Base-by-base conservation (phyloP, 257 asterid species). In the Capsicum rhomboideum region DNA sequence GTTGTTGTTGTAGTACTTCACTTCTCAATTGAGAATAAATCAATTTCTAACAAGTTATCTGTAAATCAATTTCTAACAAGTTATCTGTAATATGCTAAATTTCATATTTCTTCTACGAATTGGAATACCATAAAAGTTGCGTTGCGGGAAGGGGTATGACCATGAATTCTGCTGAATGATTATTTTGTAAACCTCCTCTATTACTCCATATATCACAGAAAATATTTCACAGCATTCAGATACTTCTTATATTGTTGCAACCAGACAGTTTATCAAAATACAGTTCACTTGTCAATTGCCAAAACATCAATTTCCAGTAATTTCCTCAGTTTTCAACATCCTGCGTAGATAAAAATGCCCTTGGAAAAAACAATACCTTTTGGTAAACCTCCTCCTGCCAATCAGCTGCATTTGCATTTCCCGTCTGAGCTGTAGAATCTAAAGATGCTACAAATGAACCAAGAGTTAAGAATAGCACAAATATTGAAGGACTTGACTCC, bases 381-480 rank as follows among this genome's bases (percentile, higher is more conserved):
- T 97, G 99, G 91, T 90, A 93, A 68, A 91, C 87, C 86, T 95
- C 99, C 88, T 97, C 99, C 88, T 93, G 98, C 98, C 97, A 95
- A 79, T 97, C 99, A 84, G 92, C 97, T 49, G 89, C 90, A 88
- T 75, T 91, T 55, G 90, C 87, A 85, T 90, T 92, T 82, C 98
- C 98, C 21, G 97, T 90, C 85, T 93, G 98, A 61, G 98, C 87
- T 10, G 98, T 90, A 69, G 96, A 90, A 92, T 95, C 98, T 90
- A 89, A 88, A 85, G 98, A 93, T 72, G 95, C 97, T 92, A 87
- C 84, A 87, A 26, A 50, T 49, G 50, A 50, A 77, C 44, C 81
- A 16, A 50, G 28, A 10, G 63, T 77, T 77, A 34, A 75, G 81
- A 61, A 49, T 26, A 75, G 58, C 26, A 40, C 81, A 77, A 26